Percentiles rank a stretch among this genome's conserved stretches.
These are phyloP conservation scores for Blakeslea trispora DNA, from an alignment of 371 early-diverging fungal genomes.

Conservation along the genomic window DNA sequence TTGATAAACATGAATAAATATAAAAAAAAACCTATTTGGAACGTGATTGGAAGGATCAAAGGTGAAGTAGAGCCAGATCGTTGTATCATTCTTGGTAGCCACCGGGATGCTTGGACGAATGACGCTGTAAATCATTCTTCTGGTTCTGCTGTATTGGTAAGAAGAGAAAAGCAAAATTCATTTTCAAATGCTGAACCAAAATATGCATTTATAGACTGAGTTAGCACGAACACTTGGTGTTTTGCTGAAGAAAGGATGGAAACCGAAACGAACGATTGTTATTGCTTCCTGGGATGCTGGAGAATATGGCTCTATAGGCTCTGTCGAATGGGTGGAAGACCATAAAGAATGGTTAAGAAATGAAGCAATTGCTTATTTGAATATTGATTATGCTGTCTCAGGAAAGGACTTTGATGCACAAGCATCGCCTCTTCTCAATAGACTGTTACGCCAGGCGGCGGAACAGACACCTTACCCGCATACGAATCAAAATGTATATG, in stretches of 20 bases:
- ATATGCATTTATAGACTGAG: constrained; percentile 53
- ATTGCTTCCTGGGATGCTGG: constrained; percentile 74
- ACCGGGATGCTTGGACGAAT: constrained; percentile 68
- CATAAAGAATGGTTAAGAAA: constrained; percentile 54
- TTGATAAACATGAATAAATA: constrained; percentile 56
- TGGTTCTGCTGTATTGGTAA: constrained; percentile 62
- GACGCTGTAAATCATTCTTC: constrained; percentile 68
- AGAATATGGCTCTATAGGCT: constrained; percentile 66
- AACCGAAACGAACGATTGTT: constrained; percentile 64
- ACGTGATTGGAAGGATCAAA: constrained; percentile 61
- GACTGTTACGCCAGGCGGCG: constrained; percentile 54
- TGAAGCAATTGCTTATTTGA: constrained; percentile 59
- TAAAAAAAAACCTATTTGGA: constrained; percentile 63
- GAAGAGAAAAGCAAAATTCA: not conserved
- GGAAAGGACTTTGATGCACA: constrained; percentile 52
- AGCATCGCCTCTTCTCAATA: constrained; percentile 56
- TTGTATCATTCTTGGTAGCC: constrained; percentile 63
- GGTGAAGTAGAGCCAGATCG: constrained; percentile 59
- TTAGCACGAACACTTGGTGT: constrained; percentile 55
- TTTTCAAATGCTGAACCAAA: too few species aligned
- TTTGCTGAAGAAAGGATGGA: constrained; percentile 62
- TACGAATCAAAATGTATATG: constrained; percentile 49
- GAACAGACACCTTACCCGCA: constrained; percentile 48
- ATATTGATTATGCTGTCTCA: constrained; percentile 54
- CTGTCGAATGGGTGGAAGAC: constrained; percentile 75